phyloP scores from a whole-genome alignment of 176 grass and related monocot species.

The Saccharum spontaneum region DNA sequence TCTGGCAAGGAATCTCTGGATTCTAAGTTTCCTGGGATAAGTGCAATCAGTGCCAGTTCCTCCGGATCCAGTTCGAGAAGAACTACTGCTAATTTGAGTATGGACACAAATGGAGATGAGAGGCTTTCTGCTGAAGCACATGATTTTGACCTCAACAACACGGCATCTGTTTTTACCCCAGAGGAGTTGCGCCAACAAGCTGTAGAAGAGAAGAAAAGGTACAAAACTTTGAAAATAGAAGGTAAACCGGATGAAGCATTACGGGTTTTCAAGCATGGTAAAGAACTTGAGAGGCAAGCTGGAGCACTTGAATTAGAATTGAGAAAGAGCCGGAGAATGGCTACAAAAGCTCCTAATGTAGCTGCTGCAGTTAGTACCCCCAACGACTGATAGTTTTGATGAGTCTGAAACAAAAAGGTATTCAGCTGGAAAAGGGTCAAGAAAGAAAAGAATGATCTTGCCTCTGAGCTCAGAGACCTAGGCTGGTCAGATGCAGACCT shows the following conservation, averaged over 20 bases:
- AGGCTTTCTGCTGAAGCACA: conserved; percentile 46
- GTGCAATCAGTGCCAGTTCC: conserved; percentile 26
- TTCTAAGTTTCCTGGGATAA: conserved; percentile 27
- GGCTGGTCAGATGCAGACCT: conserved; percentile 92
- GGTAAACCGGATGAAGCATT: conserved; percentile 87
- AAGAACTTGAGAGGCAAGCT: conserved; percentile 90
- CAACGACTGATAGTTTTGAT: conserved; percentile 37
- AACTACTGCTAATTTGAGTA: conserved; percentile 26
- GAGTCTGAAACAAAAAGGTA: conserved; percentile 41
- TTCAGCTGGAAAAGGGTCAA: conserved; percentile 49
- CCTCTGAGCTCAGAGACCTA: conserved; percentile 77
- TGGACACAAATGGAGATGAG: conserved; percentile 37
- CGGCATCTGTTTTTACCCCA: conserved; percentile 54
- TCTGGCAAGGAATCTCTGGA: conserved; percentile 19
- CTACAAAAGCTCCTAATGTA: conserved; percentile 45
- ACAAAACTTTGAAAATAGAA: conserved; percentile 73
- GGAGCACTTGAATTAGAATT: conserved; percentile 64
- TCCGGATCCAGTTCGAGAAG: conserved; percentile 33
- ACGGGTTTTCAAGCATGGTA: conserved; percentile 77
- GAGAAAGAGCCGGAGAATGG: conserved; percentile 64
- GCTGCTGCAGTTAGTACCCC: conserved; percentile 1
- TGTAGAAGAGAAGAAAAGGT: conserved; percentile 86
- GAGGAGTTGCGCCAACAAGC: conserved; percentile 83
- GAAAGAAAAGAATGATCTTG: conserved; percentile 74
- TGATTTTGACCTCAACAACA: conserved; percentile 42